Percentiles rank a stretch among this genome's conserved stretches.
phyloP scores from a whole-genome alignment of 2,329 filamentous ascomycete species.

The Verticillium isaacii region DNA sequence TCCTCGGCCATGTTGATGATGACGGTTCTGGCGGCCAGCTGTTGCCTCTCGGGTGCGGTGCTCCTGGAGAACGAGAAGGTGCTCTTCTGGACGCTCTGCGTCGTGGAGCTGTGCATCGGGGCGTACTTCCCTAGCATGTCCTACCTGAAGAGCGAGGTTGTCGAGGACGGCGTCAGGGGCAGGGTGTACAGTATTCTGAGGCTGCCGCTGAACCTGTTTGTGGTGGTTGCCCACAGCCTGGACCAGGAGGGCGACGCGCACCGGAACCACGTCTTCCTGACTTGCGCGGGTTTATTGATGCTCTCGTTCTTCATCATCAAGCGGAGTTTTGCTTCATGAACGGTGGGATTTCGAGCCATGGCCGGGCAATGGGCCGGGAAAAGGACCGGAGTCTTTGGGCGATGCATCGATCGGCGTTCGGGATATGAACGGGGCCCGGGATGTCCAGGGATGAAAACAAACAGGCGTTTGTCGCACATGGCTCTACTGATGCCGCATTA shows the following conservation, averaged over 20 bases:
- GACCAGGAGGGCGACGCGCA: conserved; percentile 34
- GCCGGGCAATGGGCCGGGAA: background rate
- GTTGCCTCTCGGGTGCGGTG: conserved; percentile 34
- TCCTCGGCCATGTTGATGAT: conserved; percentile 28
- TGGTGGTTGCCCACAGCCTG: conserved; percentile 40
- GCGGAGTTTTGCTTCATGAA: conserved; percentile 7
- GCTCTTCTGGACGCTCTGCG: conserved; percentile 51
- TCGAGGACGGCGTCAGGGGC: conserved; percentile 49
- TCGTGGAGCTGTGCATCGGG: conserved; percentile 53
- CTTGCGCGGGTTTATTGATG: conserved; percentile 12
- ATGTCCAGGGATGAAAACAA: background rate
- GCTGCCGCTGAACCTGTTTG: conserved; percentile 51
- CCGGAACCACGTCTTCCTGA: conserved; percentile 22
- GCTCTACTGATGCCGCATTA: background rate
- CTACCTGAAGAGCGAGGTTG: conserved; percentile 45
- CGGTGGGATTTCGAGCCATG: background rate
- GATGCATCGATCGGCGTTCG: background rate
- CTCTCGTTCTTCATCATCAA: conserved; percentile 14
- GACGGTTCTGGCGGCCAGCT: conserved; percentile 24
- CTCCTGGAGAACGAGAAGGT: conserved; percentile 34
- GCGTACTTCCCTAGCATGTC: conserved; percentile 54
- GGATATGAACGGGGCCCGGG: background rate
- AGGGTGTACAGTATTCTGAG: conserved; percentile 53
- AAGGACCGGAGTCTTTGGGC: background rate
- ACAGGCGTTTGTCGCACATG: background rate